These are phyloP conservation scores for Xylariales sp. DNA, from an alignment of 2,329 filamentous ascomycete genomes.

Conservation along the genomic window DNA sequence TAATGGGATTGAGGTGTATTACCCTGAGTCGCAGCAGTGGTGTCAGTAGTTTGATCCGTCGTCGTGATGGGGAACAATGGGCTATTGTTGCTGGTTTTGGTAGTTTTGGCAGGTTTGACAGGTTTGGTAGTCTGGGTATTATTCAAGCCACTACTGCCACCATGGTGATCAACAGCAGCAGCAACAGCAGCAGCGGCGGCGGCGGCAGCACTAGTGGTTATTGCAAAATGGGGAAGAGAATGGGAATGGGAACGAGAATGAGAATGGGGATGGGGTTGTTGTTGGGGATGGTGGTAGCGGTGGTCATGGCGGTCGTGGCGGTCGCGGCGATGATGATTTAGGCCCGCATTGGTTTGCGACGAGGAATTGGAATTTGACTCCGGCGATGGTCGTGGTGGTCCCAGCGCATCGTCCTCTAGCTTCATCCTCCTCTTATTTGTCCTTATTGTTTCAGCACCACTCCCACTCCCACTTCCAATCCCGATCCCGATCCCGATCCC, in stretches of 20 bases:
- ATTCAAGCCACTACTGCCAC: slow-evolving; percentile 1
- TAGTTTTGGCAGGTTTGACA: too few species aligned
- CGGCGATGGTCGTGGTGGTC: slow-evolving; percentile 42
- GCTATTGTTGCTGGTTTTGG: slow-evolving; percentile 4
- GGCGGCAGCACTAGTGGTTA: neutral
- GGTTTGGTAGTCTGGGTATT: neutral
- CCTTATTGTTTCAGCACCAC: slow-evolving; percentile 13
- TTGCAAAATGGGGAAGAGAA: neutral
- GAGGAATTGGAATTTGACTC: slow-evolving; percentile 24
- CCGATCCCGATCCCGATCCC: neutral
- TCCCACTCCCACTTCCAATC: slow-evolving; percentile 2
- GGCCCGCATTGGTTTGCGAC: slow-evolving; percentile 10
- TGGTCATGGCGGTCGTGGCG: too few species aligned
- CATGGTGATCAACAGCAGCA: neutral
- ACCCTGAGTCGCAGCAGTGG: neutral
- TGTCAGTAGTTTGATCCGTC: neutral
- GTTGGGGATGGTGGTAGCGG: slow-evolving; percentile 1
- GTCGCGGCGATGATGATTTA: slow-evolving; percentile 1
- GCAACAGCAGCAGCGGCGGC: neutral
- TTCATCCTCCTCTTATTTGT: slow-evolving; percentile 34
- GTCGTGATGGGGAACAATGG: neutral
- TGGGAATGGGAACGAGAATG: neutral
- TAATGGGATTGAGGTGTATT: slow-evolving; percentile 24
- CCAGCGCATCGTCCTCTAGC: slow-evolving; percentile 43
- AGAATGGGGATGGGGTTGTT: neutral